A percentile compares a stretch with the other conserved stretches of the same genome.
phyloP scores from a whole-genome alignment of 2,329 filamentous ascomycete species.

The Graphiopsis chlorocephala region DNA sequence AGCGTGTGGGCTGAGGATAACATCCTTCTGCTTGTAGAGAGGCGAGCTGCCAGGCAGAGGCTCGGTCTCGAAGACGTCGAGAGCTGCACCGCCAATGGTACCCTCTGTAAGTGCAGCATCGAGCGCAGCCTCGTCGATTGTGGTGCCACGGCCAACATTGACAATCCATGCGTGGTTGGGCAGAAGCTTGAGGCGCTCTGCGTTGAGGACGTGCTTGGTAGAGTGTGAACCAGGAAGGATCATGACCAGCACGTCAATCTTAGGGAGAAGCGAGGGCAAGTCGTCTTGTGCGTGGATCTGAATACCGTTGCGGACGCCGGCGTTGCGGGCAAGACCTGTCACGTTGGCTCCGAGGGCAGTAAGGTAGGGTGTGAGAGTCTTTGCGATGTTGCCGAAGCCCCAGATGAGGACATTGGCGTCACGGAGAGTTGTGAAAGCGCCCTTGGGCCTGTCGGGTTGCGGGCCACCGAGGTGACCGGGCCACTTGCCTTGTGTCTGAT shows the following conservation, averaged over 20 bases:
- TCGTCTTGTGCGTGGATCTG: slow-evolving; percentile 57
- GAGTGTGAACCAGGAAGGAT: slow-evolving; percentile 59
- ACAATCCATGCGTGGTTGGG: slow-evolving; percentile 54
- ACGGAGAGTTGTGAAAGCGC: slow-evolving; percentile 58
- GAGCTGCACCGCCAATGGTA: slow-evolving; percentile 49
- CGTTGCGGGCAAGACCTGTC: slow-evolving; percentile 54
- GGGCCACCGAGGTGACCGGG: slow-evolving; percentile 60
- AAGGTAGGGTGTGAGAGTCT: slow-evolving; percentile 56
- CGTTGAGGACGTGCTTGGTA: slow-evolving; percentile 56
- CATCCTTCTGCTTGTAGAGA: slow-evolving; percentile 53
- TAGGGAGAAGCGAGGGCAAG: slow-evolving; percentile 52
- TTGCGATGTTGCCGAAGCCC: slow-evolving; percentile 67
- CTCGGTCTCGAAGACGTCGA: slow-evolving; percentile 51
- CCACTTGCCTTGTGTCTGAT: slow-evolving; percentile 57
- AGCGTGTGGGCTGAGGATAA: slow-evolving; percentile 56
- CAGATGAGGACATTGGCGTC: slow-evolving; percentile 60
- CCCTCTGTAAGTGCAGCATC: slow-evolving; percentile 45
- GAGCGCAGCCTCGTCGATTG: slow-evolving; percentile 52
- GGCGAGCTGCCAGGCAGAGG: slow-evolving; percentile 48
- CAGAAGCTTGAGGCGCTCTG: slow-evolving; percentile 52
- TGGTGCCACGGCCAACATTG: slow-evolving; percentile 50
- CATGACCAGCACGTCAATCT: slow-evolving; percentile 66
- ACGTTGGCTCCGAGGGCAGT: slow-evolving; percentile 57
- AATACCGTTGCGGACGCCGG: slow-evolving; percentile 58
- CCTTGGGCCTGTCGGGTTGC: slow-evolving; percentile 57